A percentile compares a stretch with the other conserved stretches of the same genome.
Conservation (phyloP, 805 yeast genomes). For the Metschnikowia corniflorae region DNA sequence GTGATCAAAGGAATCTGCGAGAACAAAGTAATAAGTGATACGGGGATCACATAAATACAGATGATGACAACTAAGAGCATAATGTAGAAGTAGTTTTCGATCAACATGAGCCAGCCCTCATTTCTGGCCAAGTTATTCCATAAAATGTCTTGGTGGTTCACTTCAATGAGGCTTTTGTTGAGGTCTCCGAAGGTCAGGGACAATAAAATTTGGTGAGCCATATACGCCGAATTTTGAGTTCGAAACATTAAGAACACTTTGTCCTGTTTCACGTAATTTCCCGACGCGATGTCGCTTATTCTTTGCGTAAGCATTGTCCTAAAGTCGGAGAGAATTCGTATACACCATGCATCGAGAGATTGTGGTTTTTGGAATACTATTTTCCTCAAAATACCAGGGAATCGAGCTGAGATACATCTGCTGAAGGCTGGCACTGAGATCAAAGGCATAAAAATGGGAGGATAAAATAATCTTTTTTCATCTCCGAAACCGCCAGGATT, state of each 20-base stretch:
- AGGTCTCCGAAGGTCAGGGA: conserved; percentile 39
- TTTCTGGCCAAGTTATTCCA: conserved; percentile 60
- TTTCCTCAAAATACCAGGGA: conserved; percentile 30
- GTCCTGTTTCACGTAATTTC: conserved; percentile 24
- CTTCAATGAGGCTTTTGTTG: conserved; percentile 45
- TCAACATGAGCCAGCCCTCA: conserved; percentile 32
- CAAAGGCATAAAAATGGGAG: conserved; percentile 28
- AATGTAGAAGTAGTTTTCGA: conserved; percentile 43
- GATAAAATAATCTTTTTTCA: conserved; percentile 23
- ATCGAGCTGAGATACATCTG: conserved; percentile 17
- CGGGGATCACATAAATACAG: conserved; percentile 72
- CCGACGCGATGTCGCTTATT: conserved; percentile 15
- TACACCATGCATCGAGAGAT: conserved; percentile 28
- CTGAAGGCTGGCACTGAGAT: conserved; percentile 21
- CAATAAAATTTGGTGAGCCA: conserved; percentile 58
- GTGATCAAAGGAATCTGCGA: conserved; percentile 70
- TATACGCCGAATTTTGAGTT: conserved; percentile 52
- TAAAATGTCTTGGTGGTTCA: conserved; percentile 63
- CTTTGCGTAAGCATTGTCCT: conserved; percentile 8
- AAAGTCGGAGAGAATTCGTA: conserved; percentile 16
- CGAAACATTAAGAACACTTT: conserved; percentile 64
- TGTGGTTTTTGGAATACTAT: conserved; percentile 22
- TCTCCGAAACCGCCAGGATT: not conserved
- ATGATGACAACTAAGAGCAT: conserved; percentile 44
- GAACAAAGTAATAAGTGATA: conserved; percentile 71